A percentile compares a stretch with the other conserved stretches of the same genome.
Conservation (phyloP, 768 basidiomycete species). For the Calocera cornea region DNA sequence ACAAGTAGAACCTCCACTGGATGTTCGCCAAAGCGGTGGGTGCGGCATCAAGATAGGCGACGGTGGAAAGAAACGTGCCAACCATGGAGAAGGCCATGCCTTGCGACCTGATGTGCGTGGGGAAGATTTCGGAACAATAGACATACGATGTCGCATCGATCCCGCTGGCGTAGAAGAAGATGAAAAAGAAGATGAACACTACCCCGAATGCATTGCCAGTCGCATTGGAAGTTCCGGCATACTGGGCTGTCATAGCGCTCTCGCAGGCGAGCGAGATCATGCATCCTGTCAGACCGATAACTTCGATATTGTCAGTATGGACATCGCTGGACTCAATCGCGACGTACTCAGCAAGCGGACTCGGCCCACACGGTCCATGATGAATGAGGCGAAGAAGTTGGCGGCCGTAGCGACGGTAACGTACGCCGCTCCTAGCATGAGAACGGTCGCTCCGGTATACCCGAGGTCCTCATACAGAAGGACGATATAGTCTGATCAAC, state of each 20-base stretch:
- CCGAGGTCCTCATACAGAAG: background rate
- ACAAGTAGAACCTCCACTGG: background rate
- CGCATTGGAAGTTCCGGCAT: background rate
- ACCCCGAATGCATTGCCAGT: background rate
- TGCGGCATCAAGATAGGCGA: background rate
- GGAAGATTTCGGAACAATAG: constrained; percentile 1
- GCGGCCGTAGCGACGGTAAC: background rate
- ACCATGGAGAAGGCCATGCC: background rate
- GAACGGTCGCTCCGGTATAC: background rate
- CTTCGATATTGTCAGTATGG: background rate
- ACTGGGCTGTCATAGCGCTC: background rate
- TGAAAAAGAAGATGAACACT: background rate
- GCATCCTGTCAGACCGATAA: background rate
- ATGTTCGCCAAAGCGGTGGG: background rate
- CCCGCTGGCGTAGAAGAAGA: background rate
- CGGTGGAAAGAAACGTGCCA: background rate
- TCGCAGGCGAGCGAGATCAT: background rate
- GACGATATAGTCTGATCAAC: background rate
- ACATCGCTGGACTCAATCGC: too few species aligned
- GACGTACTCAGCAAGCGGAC: background rate
- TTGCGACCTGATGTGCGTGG: background rate
- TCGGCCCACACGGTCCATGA: background rate
- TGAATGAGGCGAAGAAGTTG: background rate
- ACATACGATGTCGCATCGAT: constrained; percentile 2
- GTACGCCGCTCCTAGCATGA: background rate